Conservation (phyloP, 345 rosid genomes). For the Heritiera fomes region DNA sequence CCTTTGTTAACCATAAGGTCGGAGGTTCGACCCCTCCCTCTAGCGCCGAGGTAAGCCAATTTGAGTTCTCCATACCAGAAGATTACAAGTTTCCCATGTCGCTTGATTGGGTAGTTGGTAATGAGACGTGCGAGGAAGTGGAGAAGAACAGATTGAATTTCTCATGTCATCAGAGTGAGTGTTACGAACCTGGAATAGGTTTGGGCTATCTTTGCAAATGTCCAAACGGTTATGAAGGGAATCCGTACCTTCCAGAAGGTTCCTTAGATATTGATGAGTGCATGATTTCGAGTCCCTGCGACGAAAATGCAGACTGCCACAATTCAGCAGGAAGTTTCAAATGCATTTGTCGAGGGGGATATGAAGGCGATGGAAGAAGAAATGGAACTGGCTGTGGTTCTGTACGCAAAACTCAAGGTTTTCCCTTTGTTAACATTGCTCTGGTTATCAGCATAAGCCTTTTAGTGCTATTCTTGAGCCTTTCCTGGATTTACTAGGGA, state of each 20-base stretch:
- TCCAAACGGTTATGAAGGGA: conserved; percentile 26
- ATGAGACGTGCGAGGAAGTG: conserved; percentile 23
- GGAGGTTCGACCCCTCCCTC: too few species aligned
- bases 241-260: conserved; percentile 23
- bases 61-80: conserved; percentile 20
- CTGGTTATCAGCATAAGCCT: conserved; percentile 14
- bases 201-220: conserved; percentile 30
- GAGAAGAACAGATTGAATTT: not conserved
- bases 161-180: conserved; percentile 12
- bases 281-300: too few species aligned
- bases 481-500: not conserved
- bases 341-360: too few species aligned
- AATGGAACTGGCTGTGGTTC: conserved; percentile 7
- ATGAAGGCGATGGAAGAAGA: not conserved
- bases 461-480: not conserved
- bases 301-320: too few species aligned
- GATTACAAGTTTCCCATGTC: conserved; percentile 5
- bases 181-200: not conserved
- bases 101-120: conserved; percentile 29
- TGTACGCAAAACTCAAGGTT: not conserved
- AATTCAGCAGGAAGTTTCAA: too few species aligned
- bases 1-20: conserved; percentile 15
- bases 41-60: conserved; percentile 14
- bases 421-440: conserved; percentile 1
- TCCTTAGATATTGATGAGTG: conserved; percentile 20